These are phyloP conservation scores for Geotrichum cucujoidarum DNA, from an alignment of 1,139 yeast species.

Conservation along the genomic window DNA sequence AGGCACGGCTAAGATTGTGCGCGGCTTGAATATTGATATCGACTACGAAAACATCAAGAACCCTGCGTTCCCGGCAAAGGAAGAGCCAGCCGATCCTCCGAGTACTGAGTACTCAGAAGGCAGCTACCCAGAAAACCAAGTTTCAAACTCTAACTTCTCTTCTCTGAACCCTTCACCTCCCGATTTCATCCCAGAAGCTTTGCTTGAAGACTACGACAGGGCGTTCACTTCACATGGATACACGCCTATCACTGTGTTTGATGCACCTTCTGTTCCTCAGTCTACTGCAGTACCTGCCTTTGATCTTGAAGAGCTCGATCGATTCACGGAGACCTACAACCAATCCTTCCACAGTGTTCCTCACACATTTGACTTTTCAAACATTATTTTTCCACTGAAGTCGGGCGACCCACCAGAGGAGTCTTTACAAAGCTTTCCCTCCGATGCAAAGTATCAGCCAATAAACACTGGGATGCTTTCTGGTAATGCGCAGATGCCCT, in stretches of 20 bases:
- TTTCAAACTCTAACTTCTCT: background rate
- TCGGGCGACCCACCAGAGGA: background rate
- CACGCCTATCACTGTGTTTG: background rate
- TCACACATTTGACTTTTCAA: slow-evolving; percentile 12
- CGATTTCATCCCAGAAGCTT: slow-evolving; percentile 9
- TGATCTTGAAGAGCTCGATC: slow-evolving; percentile 16
- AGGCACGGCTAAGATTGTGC: slow-evolving; percentile 18
- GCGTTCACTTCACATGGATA: slow-evolving; percentile 13
- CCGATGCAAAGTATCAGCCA: background rate
- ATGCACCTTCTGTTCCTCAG: too few relatives aligned
- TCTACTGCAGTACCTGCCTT: too few relatives aligned
- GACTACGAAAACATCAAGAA: background rate
- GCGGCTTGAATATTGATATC: slow-evolving; percentile 16
- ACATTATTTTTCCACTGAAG: slow-evolving; percentile 5
- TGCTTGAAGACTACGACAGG: slow-evolving; percentile 14
- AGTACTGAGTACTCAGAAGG: background rate
- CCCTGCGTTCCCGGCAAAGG: slow-evolving; percentile 3
- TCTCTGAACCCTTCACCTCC: background rate
- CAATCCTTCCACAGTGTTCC: slow-evolving; percentile 13
- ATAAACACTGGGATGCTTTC: background rate
- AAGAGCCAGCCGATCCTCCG: background rate
- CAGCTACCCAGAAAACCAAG: too few relatives aligned
- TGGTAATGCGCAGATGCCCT: background rate
- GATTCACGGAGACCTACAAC: slow-evolving; percentile 16
- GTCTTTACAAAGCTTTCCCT: background rate